Base-by-base conservation (phyloP, 1,139 yeast species). In the Pichiaceae sp. region DNA sequence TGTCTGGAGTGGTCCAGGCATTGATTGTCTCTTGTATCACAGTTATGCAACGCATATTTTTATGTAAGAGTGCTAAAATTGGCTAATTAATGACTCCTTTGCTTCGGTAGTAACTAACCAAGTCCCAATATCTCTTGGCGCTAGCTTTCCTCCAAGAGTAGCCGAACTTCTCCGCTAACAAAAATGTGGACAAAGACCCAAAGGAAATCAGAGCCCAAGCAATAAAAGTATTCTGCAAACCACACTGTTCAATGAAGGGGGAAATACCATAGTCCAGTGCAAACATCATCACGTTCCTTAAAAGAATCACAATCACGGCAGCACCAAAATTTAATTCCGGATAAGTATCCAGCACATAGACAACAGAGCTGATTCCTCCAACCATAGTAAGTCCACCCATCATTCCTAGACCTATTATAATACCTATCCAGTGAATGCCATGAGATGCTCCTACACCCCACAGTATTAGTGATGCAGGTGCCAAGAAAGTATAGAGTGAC, bases 331-430 rank as follows among this genome's bases (percentile, higher is more conserved):
- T 75, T 57, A 77, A 62, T 25, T 68, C 67, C 23, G 70, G 72
- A 48, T 75, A 75, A 42, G 68, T 57, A 42, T 76, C 82, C 38
- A 73, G 63, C 3, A 69, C 67, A 47, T 75, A 76, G 0, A 78
- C 66, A 34, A 73, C 66, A 2, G 73, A 60, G 5, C 72, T 59
- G 39, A 68, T 63, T 66, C 73, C 68, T 17, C 78, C 70, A 49
- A 75, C 68, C 28, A 59, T 45, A 46, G 63, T 59, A 16, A 57
- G 44, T 8, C 67, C 66, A 8, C 79, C 80, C 39, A 74, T 56
- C 17, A 70, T 54, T 2, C 79, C 79, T 51, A 72, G 65, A 3
- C 80, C 80, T 36, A 75, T 43, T 4, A 74, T 64, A 4, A 72
- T 59, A 15, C 74, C 62, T 27, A 74, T 63, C 82, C 82, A 75